These are phyloP conservation scores for Solanum aculeatissimum DNA, from an alignment of 305 asterid genomes.

Conservation along the genomic window DNA sequence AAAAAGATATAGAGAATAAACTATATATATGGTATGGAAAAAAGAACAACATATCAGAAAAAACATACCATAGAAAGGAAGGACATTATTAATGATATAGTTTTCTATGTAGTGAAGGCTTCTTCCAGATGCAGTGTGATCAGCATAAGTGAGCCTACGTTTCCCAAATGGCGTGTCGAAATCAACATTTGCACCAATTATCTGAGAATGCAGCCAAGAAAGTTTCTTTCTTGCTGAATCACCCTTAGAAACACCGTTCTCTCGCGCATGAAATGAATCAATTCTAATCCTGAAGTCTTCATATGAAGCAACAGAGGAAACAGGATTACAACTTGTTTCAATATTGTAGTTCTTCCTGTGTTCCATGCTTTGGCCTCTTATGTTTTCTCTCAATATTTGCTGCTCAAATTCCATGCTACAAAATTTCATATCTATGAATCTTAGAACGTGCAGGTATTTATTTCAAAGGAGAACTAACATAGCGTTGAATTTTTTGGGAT, in stretches of 20 bases:
- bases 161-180: constrained; percentile 52
- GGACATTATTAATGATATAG: constrained; percentile 26
- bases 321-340: background rate
- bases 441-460: background rate
- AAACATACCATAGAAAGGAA: constrained; percentile 47
- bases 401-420: background rate
- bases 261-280: constrained; percentile 4
- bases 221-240: constrained; percentile 27
- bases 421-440: background rate
- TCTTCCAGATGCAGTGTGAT: constrained; percentile 77
- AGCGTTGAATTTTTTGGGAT: background rate
- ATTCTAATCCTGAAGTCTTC: background rate
- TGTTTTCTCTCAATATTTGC: background rate
- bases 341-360: background rate
- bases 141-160: constrained; percentile 61
- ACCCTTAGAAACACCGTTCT: background rate
- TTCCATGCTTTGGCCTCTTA: background rate
- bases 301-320: background rate
- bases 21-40: too few species aligned
- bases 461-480: background rate
- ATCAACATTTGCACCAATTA: constrained; percentile 30
- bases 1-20: too few species aligned
- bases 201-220: constrained; percentile 52
- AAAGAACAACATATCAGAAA: too few species aligned
- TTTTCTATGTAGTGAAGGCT: constrained; percentile 46